These are phyloP conservation scores for Pyrenophora seminiperda DNA, from an alignment of 2,329 filamentous ascomycete species.

Conservation along the genomic window DNA sequence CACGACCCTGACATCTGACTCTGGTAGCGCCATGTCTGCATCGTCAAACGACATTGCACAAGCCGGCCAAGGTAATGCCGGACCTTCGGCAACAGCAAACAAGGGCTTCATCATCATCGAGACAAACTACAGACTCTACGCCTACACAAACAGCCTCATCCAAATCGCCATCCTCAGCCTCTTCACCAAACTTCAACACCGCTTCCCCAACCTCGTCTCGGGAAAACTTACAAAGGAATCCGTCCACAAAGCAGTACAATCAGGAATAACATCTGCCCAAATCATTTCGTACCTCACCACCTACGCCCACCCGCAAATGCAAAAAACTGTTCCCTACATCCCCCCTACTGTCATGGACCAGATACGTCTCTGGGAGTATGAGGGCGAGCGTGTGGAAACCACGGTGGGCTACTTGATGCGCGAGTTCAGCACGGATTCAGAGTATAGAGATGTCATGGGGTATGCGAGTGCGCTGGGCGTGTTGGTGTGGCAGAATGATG, in stretches of 20 bases:
- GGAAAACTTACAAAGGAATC: slow-evolving; percentile 89
- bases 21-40: slow-evolving; percentile 51
- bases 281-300: slow-evolving; percentile 91
- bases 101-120: slow-evolving; percentile 93
- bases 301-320: slow-evolving; percentile 94
- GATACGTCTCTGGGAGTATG: slow-evolving; percentile 95
- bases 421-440: slow-evolving; percentile 75
- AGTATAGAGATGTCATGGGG: slow-evolving; percentile 71
- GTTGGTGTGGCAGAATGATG: slow-evolving; percentile 82
- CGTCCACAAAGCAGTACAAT: slow-evolving; percentile 82
- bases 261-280: slow-evolving; percentile 92
- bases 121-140: slow-evolving; percentile 97
- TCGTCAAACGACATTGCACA: slow-evolving; percentile 64
- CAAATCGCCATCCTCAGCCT: slow-evolving; percentile 93
- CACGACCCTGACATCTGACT: slow-evolving; percentile 84
- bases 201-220: slow-evolving; percentile 92
- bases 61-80: slow-evolving; percentile 12
- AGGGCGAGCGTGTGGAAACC: slow-evolving; percentile 90
- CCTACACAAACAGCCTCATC: slow-evolving; percentile 90
- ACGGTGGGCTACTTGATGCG: slow-evolving; percentile 85
- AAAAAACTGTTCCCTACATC: slow-evolving; percentile 74
- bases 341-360: slow-evolving; percentile 97
- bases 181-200: slow-evolving; percentile 84
- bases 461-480: slow-evolving; percentile 92
- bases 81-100: slow-evolving; percentile 39